phyloP scores from a whole-genome alignment of 345 rosid genomes.

The Turnera subulata region DNA sequence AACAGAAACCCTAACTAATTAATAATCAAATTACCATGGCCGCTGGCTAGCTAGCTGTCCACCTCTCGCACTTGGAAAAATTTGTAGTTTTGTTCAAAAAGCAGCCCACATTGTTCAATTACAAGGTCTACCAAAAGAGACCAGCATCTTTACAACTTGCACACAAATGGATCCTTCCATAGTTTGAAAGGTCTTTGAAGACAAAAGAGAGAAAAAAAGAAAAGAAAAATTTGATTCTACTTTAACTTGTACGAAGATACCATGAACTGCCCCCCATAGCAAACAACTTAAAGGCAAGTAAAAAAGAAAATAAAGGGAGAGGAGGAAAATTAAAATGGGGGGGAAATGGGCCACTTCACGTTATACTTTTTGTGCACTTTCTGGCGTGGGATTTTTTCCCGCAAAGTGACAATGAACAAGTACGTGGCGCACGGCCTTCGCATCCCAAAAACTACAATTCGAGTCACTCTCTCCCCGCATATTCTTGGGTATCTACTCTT shows the following conservation, averaged over 20 bases:
- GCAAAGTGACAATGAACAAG: conserved; percentile 1
- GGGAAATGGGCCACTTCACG: not conserved
- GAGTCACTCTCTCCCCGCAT: conserved; percentile 28
- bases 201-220: not conserved
- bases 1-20: too few species aligned
- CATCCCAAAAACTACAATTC: conserved; percentile 6
- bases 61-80: too few species aligned
- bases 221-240: not conserved
- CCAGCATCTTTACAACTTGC: not conserved
- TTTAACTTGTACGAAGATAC: not conserved
- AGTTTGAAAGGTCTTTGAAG: too few species aligned
- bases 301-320: not conserved
- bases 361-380: conserved; percentile 5
- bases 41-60: too few species aligned
- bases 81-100: too few species aligned
- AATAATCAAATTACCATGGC: too few species aligned
- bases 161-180: not conserved
- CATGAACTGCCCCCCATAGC: not conserved
- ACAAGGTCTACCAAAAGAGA: not conserved
- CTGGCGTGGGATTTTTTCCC: not conserved
- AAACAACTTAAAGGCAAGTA: not conserved
- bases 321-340: not conserved
- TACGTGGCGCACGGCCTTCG: conserved; percentile 47
- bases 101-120: conserved; percentile 3
- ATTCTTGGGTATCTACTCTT: conserved; percentile 56